These are phyloP conservation scores for Scytalidium sp. DNA, from an alignment of 2,329 filamentous ascomycete genomes.

Conservation along the genomic window DNA sequence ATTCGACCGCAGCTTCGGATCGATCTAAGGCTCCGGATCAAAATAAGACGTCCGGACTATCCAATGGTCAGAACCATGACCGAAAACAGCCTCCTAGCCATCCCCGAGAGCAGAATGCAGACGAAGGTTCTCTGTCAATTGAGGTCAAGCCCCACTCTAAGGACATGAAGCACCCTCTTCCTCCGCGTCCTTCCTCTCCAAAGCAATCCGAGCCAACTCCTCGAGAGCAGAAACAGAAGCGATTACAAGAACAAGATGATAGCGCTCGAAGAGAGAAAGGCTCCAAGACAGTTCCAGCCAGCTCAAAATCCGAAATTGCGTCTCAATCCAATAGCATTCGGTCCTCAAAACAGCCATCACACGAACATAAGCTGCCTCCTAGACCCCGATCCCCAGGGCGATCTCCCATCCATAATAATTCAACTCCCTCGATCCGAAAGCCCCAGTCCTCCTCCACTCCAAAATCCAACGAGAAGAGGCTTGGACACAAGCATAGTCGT, in stretches of 20 bases:
- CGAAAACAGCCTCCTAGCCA: not conserved
- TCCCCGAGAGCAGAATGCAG: not conserved
- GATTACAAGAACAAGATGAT: slow-evolving; percentile 21
- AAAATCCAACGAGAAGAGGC: not conserved
- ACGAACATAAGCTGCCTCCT: not conserved
- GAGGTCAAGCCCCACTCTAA: slow-evolving; percentile 1
- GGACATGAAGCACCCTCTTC: slow-evolving; percentile 19
- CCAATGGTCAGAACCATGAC: slow-evolving; percentile 11
- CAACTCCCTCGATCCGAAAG: not conserved
- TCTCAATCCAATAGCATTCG: slow-evolving; percentile 13
- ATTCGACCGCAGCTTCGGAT: slow-evolving; percentile 5
- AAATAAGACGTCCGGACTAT: slow-evolving; percentile 7
- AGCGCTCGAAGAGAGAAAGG: slow-evolving; percentile 23
- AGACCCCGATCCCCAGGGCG: not conserved
- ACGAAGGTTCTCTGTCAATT: not conserved
- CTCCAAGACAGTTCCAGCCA: slow-evolving; percentile 19
- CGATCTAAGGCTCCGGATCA: slow-evolving; percentile 7
- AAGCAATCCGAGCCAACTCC: slow-evolving; percentile 7
- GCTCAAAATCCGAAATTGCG: slow-evolving; percentile 13
- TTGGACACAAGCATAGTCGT: not conserved
- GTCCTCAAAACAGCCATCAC: slow-evolving; percentile 1
- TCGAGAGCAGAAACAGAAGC: slow-evolving; percentile 19
- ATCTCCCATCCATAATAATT: not conserved
- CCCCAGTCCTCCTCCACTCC: not conserved
- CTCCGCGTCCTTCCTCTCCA: slow-evolving; percentile 24